Base-by-base conservation (phyloP, 306 rosid genomes). In the Heteromeles arbutifolia region DNA sequence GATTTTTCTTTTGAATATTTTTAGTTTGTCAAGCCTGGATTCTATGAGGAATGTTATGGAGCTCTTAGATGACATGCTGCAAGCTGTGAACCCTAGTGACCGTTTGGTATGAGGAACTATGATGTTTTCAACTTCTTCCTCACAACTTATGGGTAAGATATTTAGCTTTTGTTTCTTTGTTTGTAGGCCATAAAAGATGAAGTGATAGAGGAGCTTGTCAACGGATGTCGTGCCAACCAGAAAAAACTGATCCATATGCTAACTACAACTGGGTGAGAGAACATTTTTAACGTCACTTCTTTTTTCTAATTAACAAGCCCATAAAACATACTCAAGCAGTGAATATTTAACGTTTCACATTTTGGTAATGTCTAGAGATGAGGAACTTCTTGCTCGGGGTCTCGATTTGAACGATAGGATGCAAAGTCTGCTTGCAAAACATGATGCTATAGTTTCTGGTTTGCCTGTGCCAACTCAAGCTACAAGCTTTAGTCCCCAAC, bases 161-260 rank as follows among this genome's bases (percentile, higher is more conserved):
- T 43, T 80, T 41, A 65, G 65, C 29, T 24, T 64, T 73, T 61
- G 31, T 76, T 54, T 57, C 77, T 74, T 66, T 85, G 48, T 64
- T 77, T 84, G 53, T 83, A 96, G 98, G 93, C 89, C 67, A 83
- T 88, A 77, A 96, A 86, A 82, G 99, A 96, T 45, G 99, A 96
- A 77, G 90, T 96, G 50, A 92, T 95, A 80, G 75, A 86, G 74
- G 99, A 96, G 67, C 99, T 92, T 76, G 96, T 90, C 64, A 85
- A 85, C 69, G 91, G 91, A 13, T 89, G 99, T 75, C 93, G 98
- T 79, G 75, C 90, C 79, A 92, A 89, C 84, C 99, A 92, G 90
- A 96, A 88, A 79, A 92, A 89, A 82, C 82, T 96, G 88, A 96
- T 92, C 89, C 97, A 96, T 79, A 92, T 96, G 99, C 89, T 96